These are phyloP conservation scores for Dictyostelium capitatum DNA, from an alignment of 78 protist species.

Conservation along the genomic window DNA sequence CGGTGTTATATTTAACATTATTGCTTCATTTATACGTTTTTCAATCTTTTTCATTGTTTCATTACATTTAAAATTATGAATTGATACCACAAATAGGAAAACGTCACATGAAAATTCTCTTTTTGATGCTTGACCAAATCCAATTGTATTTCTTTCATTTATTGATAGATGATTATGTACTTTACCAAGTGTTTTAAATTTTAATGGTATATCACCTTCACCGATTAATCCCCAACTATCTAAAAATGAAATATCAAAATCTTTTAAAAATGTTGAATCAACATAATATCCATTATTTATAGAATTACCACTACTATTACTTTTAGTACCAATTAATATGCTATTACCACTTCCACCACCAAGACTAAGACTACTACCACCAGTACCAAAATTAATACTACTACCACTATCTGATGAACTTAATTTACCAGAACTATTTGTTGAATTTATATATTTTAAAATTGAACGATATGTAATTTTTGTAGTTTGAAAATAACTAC, in stretches of 20 bases:
- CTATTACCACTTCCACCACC: too few relatives aligned
- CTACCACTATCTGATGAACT: too few relatives aligned
- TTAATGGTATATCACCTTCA: not conserved
- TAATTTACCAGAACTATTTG: too few relatives aligned
- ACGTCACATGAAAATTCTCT: not conserved
- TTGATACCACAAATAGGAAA: conserved; percentile 3
- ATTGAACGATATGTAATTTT: not conserved
- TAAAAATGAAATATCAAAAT: not conserved
- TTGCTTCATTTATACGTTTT: not conserved
- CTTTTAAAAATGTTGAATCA: not conserved
- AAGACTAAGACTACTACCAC: too few relatives aligned
- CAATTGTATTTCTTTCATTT: not conserved
- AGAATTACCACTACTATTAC: too few relatives aligned
- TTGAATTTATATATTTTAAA: not conserved
- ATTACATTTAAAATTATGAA: not conserved
- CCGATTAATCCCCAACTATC: not conserved
- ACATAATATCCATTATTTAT: too few relatives aligned
- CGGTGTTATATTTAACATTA: not conserved
- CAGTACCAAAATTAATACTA: too few relatives aligned
- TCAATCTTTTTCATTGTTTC: not conserved
- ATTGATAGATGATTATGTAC: conserved; percentile 1
- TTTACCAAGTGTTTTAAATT: not conserved
- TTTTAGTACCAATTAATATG: too few relatives aligned
- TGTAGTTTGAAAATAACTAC: not conserved
- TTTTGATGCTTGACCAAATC: not conserved